Conservation (phyloP, 768 basidiomycete genomes). For the Leccinum subtestaceum region DNA sequence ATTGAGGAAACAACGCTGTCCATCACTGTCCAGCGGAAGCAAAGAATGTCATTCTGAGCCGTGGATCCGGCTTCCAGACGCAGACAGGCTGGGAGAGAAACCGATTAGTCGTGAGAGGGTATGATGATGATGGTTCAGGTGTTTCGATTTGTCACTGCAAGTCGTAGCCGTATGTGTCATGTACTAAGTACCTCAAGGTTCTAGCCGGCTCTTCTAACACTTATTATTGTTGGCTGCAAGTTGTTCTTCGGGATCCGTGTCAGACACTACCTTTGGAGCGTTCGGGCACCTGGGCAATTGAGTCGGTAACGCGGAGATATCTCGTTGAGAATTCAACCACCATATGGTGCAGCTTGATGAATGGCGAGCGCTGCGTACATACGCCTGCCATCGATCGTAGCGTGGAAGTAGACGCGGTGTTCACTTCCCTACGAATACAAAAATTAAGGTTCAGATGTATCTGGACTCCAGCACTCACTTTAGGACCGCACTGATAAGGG, state of each 20-base stretch:
- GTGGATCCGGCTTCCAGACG: background rate
- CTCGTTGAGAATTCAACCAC: background rate
- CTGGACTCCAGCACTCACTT: conserved; percentile 6
- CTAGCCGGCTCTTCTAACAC: conserved; percentile 3
- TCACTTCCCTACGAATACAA: background rate
- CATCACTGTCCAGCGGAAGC: background rate
- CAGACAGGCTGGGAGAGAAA: background rate
- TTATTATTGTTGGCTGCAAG: background rate
- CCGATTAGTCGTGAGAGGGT: background rate
- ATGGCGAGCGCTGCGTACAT: background rate
- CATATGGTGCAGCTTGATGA: background rate
- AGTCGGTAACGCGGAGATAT: conserved; percentile 2
- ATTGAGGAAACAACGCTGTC: background rate
- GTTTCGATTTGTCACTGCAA: background rate
- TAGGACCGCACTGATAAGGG: background rate
- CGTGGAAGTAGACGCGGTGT: background rate
- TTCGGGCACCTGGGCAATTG: background rate
- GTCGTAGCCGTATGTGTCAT: conserved; percentile 8
- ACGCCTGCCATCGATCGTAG: background rate
- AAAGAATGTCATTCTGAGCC: background rate
- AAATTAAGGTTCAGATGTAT: background rate
- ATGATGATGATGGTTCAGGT: background rate
- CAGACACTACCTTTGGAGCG: background rate
- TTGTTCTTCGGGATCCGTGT: background rate
- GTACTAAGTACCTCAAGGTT: conserved; percentile 9